Conservation (phyloP, 352 stramenopile species). For the Thalassiosira delicatula region DNA sequence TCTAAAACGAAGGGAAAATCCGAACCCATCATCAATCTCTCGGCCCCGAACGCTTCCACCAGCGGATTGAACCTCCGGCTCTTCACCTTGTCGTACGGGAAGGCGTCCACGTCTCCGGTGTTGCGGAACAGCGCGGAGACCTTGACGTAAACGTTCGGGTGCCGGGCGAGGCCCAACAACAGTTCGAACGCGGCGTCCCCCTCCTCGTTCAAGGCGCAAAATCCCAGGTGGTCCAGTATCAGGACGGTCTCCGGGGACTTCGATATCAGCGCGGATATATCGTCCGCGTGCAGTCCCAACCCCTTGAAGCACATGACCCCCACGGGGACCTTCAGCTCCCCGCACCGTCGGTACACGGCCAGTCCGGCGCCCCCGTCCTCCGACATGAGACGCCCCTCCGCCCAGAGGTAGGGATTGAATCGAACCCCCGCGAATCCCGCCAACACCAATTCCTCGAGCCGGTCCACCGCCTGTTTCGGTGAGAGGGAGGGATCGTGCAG, state of each 20-base stretch:
- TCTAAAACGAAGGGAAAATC: slow-evolving; percentile 84
- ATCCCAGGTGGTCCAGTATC: slow-evolving; percentile 87
- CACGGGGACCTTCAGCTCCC: slow-evolving; percentile 81
- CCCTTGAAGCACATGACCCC: slow-evolving; percentile 88
- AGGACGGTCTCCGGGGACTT: slow-evolving; percentile 69
- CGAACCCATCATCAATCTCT: slow-evolving; percentile 79
- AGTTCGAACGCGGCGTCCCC: slow-evolving; percentile 76
- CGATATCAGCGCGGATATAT: slow-evolving; percentile 78
- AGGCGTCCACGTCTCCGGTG: slow-evolving; percentile 35
- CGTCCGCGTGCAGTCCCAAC: slow-evolving; percentile 79
- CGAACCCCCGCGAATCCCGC: slow-evolving; percentile 84
- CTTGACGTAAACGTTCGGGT: slow-evolving; percentile 83
- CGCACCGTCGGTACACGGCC: slow-evolving; percentile 81
- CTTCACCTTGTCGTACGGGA: slow-evolving; percentile 69
- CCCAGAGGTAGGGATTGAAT: slow-evolving; percentile 88
- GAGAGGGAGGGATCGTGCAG: slow-evolving; percentile 81
- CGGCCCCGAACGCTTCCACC: slow-evolving; percentile 71
- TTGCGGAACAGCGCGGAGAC: slow-evolving; percentile 86
- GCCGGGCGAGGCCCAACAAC: slow-evolving; percentile 80
- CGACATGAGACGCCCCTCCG: slow-evolving; percentile 54
- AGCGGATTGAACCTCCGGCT: slow-evolving; percentile 73
- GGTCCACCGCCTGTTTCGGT: slow-evolving; percentile 67
- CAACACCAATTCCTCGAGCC: slow-evolving; percentile 73
- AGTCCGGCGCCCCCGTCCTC: slow-evolving; percentile 57
- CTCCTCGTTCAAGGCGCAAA: slow-evolving; percentile 78